Evolutionary conservation across 148 eudicot genomes (phyloP).

Genomic region (Vaccinium corymbosum): DNA sequence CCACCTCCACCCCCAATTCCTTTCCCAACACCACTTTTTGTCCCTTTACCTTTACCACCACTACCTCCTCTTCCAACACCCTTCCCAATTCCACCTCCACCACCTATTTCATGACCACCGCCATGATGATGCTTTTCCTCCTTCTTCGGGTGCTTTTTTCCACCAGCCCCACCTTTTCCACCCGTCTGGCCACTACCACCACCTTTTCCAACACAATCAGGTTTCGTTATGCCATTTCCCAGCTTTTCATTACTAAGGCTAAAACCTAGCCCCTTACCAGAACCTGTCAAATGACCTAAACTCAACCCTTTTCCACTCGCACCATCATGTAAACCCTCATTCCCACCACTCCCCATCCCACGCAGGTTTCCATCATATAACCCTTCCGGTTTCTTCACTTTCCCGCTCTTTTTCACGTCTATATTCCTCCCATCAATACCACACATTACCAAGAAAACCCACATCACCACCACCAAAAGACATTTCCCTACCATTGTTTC

Average conservation of each 20-base stretch:
- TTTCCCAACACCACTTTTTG: background rate
- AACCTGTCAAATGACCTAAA: slow-evolving; percentile 3
- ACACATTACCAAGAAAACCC: background rate
- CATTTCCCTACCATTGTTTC: background rate
- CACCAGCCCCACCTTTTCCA: background rate
- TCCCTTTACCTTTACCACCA: background rate
- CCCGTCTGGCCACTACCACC: background rate
- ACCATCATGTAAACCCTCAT: background rate
- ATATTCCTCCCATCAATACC: slow-evolving; percentile 14
- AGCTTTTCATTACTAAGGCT: slow-evolving; percentile 3
- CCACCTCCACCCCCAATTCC: background rate
- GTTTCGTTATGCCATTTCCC: background rate
- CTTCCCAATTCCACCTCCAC: background rate
- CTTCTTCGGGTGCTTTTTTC: background rate
- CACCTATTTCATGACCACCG: background rate
- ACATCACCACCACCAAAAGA: background rate
- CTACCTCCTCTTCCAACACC: background rate
- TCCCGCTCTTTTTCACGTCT: slow-evolving; percentile 5
- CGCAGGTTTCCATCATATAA: slow-evolving; percentile 6
- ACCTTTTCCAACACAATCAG: slow-evolving; percentile 18
- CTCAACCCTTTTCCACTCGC: background rate
- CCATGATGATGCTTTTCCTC: background rate
- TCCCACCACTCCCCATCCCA: background rate
- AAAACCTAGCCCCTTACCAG: slow-evolving; percentile 8
- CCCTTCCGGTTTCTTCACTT: slow-evolving; percentile 12